These are phyloP conservation scores for Lactarius trivialis DNA, from an alignment of 768 basidiomycete species.

Conservation along the genomic window DNA sequence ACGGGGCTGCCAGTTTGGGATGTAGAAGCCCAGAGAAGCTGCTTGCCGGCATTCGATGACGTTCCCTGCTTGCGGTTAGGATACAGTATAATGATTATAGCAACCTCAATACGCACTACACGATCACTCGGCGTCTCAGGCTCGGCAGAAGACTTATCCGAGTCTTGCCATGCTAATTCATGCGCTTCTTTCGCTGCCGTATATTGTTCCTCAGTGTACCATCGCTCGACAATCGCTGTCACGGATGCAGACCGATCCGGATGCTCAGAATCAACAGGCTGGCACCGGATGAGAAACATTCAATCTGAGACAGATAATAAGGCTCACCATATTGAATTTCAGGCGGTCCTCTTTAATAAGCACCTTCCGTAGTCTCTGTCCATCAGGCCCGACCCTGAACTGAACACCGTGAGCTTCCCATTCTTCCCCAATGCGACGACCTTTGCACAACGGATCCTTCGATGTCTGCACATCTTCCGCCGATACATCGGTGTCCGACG, in stretches of 20 bases:
- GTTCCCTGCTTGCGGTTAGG: constrained; percentile 2
- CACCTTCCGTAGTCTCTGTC: constrained; percentile 60
- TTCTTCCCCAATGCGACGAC: constrained; percentile 61
- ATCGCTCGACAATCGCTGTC: constrained; percentile 70
- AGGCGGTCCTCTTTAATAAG: constrained; percentile 66
- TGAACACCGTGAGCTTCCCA: constrained; percentile 67
- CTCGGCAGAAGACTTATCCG: constrained; percentile 35
- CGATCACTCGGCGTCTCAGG: constrained; percentile 37
- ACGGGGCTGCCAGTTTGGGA: constrained; percentile 31
- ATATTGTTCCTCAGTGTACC: constrained; percentile 74
- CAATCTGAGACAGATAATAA: background rate
- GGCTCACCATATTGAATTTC: constrained; percentile 67
- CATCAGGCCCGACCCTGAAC: constrained; percentile 67
- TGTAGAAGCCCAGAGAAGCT: constrained; percentile 61
- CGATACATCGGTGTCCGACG: constrained; percentile 40
- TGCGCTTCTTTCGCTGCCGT: constrained; percentile 52
- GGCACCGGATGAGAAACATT: constrained; percentile 19
- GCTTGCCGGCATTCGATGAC: constrained; percentile 43
- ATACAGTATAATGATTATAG: background rate
- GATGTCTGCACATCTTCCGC: constrained; percentile 45
- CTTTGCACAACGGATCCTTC: constrained; percentile 45
- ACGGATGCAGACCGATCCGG: constrained; percentile 63
- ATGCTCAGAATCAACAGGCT: constrained; percentile 76
- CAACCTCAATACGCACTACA: background rate
- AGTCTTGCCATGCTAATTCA: constrained; percentile 65